Conservation (phyloP, 2,329 filamentous ascomycete genomes). For the Fusarium pseudocircinatum region DNA sequence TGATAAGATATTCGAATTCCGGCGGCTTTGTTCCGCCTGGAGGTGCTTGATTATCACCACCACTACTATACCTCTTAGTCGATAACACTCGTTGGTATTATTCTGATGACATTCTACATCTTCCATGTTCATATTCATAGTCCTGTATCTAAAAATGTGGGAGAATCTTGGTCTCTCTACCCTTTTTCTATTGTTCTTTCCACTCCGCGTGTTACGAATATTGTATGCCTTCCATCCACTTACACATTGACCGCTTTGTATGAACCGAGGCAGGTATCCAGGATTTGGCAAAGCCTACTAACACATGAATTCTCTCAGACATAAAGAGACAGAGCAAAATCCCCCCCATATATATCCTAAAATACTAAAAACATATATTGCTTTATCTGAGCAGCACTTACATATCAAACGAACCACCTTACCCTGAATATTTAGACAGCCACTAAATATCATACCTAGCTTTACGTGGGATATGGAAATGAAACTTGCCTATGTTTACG, state of each 20-base stretch:
- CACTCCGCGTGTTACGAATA: not conserved
- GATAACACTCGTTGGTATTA: not conserved
- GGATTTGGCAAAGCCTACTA: not conserved
- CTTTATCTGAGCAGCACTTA: not conserved
- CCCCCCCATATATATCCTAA: not conserved
- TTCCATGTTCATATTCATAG: not conserved
- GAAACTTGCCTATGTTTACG: not conserved
- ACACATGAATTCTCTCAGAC: not conserved
- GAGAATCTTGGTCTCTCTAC: not conserved
- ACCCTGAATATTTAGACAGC: not conserved
- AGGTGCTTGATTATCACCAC: not conserved
- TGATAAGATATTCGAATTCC: not conserved
- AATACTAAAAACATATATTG: not conserved
- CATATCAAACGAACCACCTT: not conserved
- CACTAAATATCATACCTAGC: not conserved
- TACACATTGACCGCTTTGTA: slow-evolving; percentile 9
- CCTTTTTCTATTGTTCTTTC: not conserved
- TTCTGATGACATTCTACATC: not conserved
- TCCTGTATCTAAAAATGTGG: not conserved
- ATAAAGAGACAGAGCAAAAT: not conserved
- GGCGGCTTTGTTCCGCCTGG: slow-evolving; percentile 1
- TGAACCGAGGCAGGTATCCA: not conserved
- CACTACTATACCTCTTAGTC: not conserved
- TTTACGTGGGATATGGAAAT: not conserved
- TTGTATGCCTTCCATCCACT: not conserved